Conservation (phyloP, 2,329 filamentous ascomycete genomes). For the Emergomyces africanus region DNA sequence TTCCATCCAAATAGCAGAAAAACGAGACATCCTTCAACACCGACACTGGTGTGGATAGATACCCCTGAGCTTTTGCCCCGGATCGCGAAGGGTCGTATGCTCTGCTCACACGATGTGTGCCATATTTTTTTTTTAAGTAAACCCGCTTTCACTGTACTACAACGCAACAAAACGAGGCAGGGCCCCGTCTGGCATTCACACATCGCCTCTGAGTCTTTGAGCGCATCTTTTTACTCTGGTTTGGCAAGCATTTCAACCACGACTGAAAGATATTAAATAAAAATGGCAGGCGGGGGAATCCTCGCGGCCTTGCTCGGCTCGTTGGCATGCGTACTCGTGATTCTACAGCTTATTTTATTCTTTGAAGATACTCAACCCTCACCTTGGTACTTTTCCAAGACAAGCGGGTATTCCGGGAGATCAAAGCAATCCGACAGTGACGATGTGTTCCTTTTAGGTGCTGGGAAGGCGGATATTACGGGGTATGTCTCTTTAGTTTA, state of each 20-base stretch:
- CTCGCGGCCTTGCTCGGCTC: constrained; percentile 3
- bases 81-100: background rate
- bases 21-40: background rate
- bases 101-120: background rate
- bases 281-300: constrained; percentile 4
- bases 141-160: background rate
- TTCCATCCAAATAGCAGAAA: background rate
- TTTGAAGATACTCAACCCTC: constrained; percentile 9
- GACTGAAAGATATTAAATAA: background rate
- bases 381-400: constrained; percentile 11
- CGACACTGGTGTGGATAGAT: background rate
- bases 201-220: background rate
- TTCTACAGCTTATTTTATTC: constrained; percentile 21
- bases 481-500: constrained; percentile 35
- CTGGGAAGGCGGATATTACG: constrained; percentile 61
- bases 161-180: background rate
- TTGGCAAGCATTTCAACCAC: background rate
- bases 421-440: constrained; percentile 15
- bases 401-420: constrained; percentile 15
- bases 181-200: background rate
- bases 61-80: background rate
- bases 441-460: constrained; percentile 49
- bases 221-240: background rate
- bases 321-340: constrained; percentile 14
- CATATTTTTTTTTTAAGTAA: background rate